A percentile compares a stretch with the other conserved stretches of the same genome.
phyloP scores from a whole-genome alignment of 768 basidiomycete species.

The Tephrocybe sp. region DNA sequence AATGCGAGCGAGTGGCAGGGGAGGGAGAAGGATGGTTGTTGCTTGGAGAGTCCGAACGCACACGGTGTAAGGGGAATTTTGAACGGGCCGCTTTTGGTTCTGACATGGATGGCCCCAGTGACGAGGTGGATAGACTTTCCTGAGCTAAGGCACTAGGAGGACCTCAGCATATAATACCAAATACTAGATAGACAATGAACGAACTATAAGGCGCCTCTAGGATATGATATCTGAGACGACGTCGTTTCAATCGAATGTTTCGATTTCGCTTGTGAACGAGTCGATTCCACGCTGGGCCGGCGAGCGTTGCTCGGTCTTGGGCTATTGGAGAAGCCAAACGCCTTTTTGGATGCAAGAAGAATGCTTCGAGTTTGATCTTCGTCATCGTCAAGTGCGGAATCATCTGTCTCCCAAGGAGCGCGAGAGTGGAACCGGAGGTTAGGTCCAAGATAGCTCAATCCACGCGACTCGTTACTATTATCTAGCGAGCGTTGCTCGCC shows the following conservation, averaged over 20 bases:
- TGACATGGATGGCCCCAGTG: conserved; percentile 35
- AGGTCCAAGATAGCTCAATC: conserved; percentile 76
- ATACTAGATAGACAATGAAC: conserved; percentile 25
- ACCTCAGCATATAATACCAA: conserved; percentile 3
- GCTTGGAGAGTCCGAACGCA: conserved; percentile 30
- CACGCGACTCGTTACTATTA: conserved; percentile 41
- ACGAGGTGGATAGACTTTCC: conserved; percentile 56
- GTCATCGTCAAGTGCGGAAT: conserved; percentile 40
- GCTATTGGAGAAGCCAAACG: conserved; percentile 47
- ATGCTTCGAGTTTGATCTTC: conserved; percentile 40
- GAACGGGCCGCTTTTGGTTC: conserved; percentile 34
- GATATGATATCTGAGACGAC: conserved; percentile 46
- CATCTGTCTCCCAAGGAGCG: conserved; percentile 78
- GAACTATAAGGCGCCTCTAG: conserved; percentile 59
- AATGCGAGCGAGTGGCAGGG: conserved; percentile 22
- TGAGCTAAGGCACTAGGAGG: conserved; percentile 52
- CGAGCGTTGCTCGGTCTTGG: conserved; percentile 35
- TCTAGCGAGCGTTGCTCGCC: conserved; percentile 35
- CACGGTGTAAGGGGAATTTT: conserved; percentile 41
- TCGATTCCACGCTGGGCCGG: conserved; percentile 67
- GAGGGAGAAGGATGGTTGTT: conserved; percentile 28
- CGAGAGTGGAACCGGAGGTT: conserved; percentile 80
- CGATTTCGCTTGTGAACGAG: conserved; percentile 44
- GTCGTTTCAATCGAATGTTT: conserved; percentile 62
- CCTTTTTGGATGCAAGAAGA: conserved; percentile 33